Evolutionary conservation across 768 basidiomycete genomes (phyloP), one percentile per base, ranked within the genome.

Genomic region (Amanita rubescens): DNA sequence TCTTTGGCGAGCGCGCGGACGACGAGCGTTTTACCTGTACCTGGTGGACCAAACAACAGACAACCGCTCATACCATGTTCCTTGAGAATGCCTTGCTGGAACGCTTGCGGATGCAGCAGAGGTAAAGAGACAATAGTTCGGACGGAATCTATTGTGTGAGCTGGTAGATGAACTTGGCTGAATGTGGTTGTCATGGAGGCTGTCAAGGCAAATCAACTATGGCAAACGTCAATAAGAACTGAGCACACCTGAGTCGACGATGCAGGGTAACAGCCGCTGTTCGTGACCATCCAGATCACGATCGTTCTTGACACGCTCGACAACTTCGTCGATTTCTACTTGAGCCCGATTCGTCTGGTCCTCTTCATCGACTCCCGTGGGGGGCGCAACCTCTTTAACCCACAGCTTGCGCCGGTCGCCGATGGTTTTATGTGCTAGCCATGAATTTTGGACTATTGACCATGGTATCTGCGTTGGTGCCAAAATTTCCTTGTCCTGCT

Each of bases 1-100:
- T 96, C 94, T 62, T 87, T 89, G 2, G 94, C 94, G 9, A 97
- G 76, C 17, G 94, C 94, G 44, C 92, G 82, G 9, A 92, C 91
- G 9, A 93, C 78, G 14, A 94, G 72, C 0, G 93, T 94, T 69
- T 95, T 95, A 2, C 94, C 94, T 10, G 78, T 81, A 39, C 94
- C 94, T 14, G 90, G 93, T 49, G 94, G 94, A 4, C 94, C 94
- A 65, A 95, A 95, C 19, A 97, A 71, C 47, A 97, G 78, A 59
- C 90, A 93, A 2, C 94, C 94, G 1, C 83, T 87, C 80, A 95
- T 94, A 5, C 86, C 78, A 63, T 97, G 92, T 58, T 93, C 85
- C 67, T 90, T 94, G 41, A 97, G 72, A 51, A 97, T 87, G 34
- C 94, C 94, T 63, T 82, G 81, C 60, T 84, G 79, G 71, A 97